These are phyloP conservation scores for Tolypocladium pustulatum DNA, from an alignment of 2,329 filamentous ascomycete genomes.

Conservation along the genomic window DNA sequence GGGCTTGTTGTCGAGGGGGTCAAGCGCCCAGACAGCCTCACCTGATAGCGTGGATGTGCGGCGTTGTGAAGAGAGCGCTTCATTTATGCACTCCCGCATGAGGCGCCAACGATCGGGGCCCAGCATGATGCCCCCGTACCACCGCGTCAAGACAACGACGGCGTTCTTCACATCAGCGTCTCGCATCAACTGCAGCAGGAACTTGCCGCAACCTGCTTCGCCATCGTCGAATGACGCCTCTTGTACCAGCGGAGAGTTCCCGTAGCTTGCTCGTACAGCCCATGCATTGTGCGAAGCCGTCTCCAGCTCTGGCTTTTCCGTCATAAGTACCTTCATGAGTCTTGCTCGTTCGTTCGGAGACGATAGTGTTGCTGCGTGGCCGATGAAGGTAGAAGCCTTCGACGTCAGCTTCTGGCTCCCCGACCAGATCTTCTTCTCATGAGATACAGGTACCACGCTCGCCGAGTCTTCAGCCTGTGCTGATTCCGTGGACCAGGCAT, in stretches of 20 bases:
- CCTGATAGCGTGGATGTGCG: slow-evolving; percentile 26
- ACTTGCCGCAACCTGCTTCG: slow-evolving; percentile 47
- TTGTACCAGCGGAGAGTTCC: slow-evolving; percentile 27
- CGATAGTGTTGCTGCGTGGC: slow-evolving; percentile 30
- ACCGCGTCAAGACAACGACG: slow-evolving; percentile 48
- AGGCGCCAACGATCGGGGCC: slow-evolving; percentile 52
- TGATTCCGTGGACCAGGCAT: slow-evolving; percentile 29
- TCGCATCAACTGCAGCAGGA: slow-evolving; percentile 43
- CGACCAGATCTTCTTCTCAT: slow-evolving; percentile 32
- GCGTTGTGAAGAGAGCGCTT: slow-evolving; percentile 39
- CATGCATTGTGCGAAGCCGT: slow-evolving; percentile 49
- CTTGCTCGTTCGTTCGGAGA: slow-evolving; percentile 30
- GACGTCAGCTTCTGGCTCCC: slow-evolving; percentile 39
- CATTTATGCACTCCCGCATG: slow-evolving; percentile 46
- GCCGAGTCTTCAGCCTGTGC: slow-evolving; percentile 2
- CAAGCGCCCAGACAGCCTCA: slow-evolving; percentile 51
- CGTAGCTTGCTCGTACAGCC: slow-evolving; percentile 28
- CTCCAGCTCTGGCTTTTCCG: slow-evolving; percentile 36
- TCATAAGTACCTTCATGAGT: slow-evolving; percentile 37
- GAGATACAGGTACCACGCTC: slow-evolving; percentile 8
- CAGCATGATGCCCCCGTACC: slow-evolving; percentile 52
- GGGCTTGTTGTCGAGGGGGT: slow-evolving; percentile 39
- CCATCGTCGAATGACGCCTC: slow-evolving; percentile 50
- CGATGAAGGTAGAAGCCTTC: slow-evolving; percentile 47
- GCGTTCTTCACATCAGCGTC: slow-evolving; percentile 39